Conservation (phyloP, 176 grass and related monocot species). For the Calamus simplicifolius region DNA sequence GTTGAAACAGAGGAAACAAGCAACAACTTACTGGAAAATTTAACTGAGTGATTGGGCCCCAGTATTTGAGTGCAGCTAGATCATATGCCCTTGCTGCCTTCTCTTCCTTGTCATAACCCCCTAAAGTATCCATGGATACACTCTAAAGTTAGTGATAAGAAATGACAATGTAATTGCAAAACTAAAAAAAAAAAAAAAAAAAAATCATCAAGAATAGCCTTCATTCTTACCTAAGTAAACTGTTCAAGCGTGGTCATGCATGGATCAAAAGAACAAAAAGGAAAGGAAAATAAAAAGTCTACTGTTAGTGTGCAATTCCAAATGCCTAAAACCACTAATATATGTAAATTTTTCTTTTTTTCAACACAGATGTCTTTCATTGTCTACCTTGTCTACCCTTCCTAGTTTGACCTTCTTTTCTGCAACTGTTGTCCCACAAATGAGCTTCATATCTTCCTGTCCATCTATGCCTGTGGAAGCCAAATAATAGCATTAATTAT, state of each 20-base stretch:
- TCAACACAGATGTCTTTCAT: neutral
- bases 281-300: too few species aligned
- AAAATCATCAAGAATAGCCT: too few species aligned
- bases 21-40: conserved; percentile 60
- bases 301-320: too few species aligned
- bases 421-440: conserved; percentile 89
- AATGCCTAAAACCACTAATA: too few species aligned
- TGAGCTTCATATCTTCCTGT: conserved; percentile 93
- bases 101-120: conserved; percentile 93
- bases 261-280: neutral
- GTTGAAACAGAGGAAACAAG: conserved; percentile 1
- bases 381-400: conserved; percentile 85
- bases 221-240: conserved; percentile 75
- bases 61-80: conserved; percentile 90
- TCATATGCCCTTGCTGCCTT: conserved; percentile 92
- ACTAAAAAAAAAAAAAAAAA: neutral
- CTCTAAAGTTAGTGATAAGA: neutral
- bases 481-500: neutral
- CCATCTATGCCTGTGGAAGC: conserved; percentile 63
- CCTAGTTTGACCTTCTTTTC: conserved; percentile 91
- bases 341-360: too few species aligned
- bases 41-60: conserved; percentile 68
- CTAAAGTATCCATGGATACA: conserved; percentile 20
- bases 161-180: neutral
- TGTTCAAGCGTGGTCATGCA: conserved; percentile 12